phyloP scores from a whole-genome alignment of 208 protist genomes.

The Leptomonas pyrrhocoris region DNA sequence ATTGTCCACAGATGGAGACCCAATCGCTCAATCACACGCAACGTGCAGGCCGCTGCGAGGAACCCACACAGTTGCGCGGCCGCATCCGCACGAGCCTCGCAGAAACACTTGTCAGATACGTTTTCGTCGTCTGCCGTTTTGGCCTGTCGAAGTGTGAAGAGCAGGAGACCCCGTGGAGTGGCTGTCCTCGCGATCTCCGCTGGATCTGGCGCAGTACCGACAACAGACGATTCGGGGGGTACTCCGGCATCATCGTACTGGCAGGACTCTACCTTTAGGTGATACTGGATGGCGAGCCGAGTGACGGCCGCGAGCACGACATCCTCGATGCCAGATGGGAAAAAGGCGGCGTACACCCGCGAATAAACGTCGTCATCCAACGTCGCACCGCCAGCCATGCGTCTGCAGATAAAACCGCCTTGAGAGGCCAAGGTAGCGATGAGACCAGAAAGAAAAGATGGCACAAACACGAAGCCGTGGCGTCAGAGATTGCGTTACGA shows the following conservation, averaged over 20 bases:
- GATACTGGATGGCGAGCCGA: background rate
- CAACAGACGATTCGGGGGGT: background rate
- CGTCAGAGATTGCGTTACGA: no score
- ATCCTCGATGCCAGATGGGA: slow-evolving; percentile 51
- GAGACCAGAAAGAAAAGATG: no score
- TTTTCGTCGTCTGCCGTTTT: background rate
- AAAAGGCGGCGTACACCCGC: slow-evolving; percentile 34
- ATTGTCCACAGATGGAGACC: slow-evolving; percentile 8
- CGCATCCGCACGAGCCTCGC: background rate
- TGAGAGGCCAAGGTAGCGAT: no score
- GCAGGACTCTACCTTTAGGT: background rate
- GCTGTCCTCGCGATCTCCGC: background rate
- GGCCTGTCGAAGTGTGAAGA: background rate
- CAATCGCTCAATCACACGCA: slow-evolving; percentile 10
- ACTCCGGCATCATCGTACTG: background rate
- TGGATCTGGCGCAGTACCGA: background rate
- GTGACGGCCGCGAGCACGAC: slow-evolving; percentile 23
- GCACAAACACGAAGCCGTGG: no score
- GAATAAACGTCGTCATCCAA: background rate
- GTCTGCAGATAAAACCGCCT: no score
- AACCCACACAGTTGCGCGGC: background rate
- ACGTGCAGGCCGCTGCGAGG: slow-evolving; percentile 27
- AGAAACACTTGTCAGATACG: no score
- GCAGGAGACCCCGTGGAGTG: background rate
- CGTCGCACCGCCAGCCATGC: no score